Evolutionary conservation across 2,329 filamentous ascomycete species (phyloP), one percentile per base, ranked within the genome.

Genomic region (Fusarium pseudocircinatum): DNA sequence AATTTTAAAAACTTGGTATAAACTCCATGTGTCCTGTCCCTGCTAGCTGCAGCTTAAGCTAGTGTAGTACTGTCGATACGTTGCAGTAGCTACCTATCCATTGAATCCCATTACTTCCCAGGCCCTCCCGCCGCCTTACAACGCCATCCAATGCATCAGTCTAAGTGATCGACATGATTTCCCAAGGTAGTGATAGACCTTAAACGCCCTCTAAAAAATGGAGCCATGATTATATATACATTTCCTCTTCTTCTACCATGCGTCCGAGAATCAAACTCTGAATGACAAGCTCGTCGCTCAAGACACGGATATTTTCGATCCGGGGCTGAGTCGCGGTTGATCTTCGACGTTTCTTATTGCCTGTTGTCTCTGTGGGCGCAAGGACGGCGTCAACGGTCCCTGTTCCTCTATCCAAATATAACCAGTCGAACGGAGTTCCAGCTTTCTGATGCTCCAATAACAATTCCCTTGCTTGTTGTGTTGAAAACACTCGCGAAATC

Each of bases 231-330:
- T 70, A 75, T 46, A 39, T 65, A 65, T 75, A 66, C 76, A 81
- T 77, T 74, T 90, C 87, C 18, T 84, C 86, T 56, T 90, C 88
- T 70, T 94, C 92, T 59, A 95, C 89, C 75, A 98, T 83, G 69
- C 91, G 89, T 2, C 95, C 96, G 57, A 97, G 81, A 72, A 99
- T 98, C 67, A 98, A 84, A 81, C 95, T 98, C 85, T 99, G 96
- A 62, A 97, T 91, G 28, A 98, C 90, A 79, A 96, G 90, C 82
- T 98, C 96, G 80, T 97, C 92, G 63, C 91, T 92, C 59, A 97
- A 88, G 49, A 96, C 87, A 70, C 87, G 88, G 42, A 95, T 85
- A 68, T 83, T 87, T 75, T 87, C 85, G 18, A 86, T 84, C 47
- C 83, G 78, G 22, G 64, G 70, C 65, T 52, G 73, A 49, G 50